A percentile compares a stretch with the other conserved stretches of the same genome.
Evolutionary conservation across 176 grass and related monocot species (phyloP).

Genomic region (Juncus effusus): DNA sequence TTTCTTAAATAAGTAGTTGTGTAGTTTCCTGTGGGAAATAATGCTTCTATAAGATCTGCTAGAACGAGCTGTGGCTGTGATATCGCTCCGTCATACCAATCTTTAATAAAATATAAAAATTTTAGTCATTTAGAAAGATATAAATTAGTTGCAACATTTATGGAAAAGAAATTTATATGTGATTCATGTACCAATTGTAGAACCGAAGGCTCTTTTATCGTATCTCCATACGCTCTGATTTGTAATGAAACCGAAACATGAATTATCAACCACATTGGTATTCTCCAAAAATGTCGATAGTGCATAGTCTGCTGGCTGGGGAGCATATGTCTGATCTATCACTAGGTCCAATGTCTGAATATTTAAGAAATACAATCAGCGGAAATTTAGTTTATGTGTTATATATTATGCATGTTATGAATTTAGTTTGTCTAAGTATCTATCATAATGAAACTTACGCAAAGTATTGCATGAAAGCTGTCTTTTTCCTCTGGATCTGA

Average conservation of each 20-base stretch:
- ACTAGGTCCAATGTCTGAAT: slow-evolving; percentile 89
- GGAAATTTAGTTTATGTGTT: no score
- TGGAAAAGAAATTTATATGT: background rate
- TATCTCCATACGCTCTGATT: slow-evolving; percentile 87
- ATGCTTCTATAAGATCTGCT: slow-evolving; percentile 79
- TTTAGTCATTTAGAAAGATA: slow-evolving; percentile 17
- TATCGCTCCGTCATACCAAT: slow-evolving; percentile 93
- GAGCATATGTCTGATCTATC: slow-evolving; percentile 77
- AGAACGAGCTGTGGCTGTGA: slow-evolving; percentile 87
- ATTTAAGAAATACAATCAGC: background rate
- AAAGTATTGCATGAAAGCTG: slow-evolving; percentile 92
- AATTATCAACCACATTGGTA: slow-evolving; percentile 48
- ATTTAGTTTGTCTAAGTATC: no score
- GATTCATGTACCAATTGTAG: slow-evolving; percentile 49
- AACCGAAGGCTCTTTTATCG: slow-evolving; percentile 64
- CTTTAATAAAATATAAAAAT: slow-evolving; percentile 35
- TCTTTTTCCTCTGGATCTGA: slow-evolving; percentile 91
- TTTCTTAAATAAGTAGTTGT: slow-evolving; percentile 81
- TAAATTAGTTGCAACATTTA: slow-evolving; percentile 11
- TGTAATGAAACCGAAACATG: slow-evolving; percentile 65
- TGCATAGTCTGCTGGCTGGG: slow-evolving; percentile 55
- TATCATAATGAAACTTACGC: slow-evolving; percentile 48
- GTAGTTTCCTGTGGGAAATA: slow-evolving; percentile 85
- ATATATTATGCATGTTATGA: no score
- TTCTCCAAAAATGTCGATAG: slow-evolving; percentile 82